A percentile compares a stretch with the other conserved stretches of the same genome.
phyloP scores from a whole-genome alignment of 2,329 filamentous ascomycete species.

The Penicillium aurantiogriseum region DNA sequence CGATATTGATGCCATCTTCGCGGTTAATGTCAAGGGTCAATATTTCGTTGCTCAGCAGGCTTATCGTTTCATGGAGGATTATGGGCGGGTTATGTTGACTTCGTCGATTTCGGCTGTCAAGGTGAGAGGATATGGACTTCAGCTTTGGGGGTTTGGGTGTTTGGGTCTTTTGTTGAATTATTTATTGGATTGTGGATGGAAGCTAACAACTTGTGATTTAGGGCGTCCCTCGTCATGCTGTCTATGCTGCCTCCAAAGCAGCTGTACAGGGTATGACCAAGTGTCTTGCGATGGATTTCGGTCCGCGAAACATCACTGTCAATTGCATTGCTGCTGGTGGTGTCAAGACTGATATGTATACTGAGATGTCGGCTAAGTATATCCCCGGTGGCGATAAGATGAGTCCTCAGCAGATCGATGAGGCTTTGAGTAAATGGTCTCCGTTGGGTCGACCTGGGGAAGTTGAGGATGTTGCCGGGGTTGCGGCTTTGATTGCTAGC shows the following conservation, averaged over 20 bases:
- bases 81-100: constrained; percentile 22
- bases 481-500: constrained; percentile 24
- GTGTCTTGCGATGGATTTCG: constrained; percentile 25
- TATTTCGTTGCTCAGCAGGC: constrained; percentile 26
- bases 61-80: constrained; percentile 20
- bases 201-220: background rate
- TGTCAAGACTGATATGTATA: constrained; percentile 27
- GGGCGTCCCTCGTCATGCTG: constrained; percentile 22
- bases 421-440: constrained; percentile 23
- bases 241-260: constrained; percentile 24
- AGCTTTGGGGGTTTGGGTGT: background rate
- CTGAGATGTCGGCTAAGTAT: constrained; percentile 21
- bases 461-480: constrained; percentile 21
- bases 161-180: background rate
- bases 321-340: constrained; percentile 26
- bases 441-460: constrained; percentile 20
- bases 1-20: constrained; percentile 24
- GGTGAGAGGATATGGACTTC: constrained; percentile 4
- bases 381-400: constrained; percentile 21
- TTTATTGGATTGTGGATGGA: background rate
- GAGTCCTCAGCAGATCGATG: constrained; percentile 19
- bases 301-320: constrained; percentile 22
- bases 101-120: constrained; percentile 25
- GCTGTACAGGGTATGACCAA: constrained; percentile 26
- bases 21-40: constrained; percentile 25